These are phyloP conservation scores for Fusarium caatingaense DNA, from an alignment of 2,329 filamentous ascomycete species.

Conservation along the genomic window DNA sequence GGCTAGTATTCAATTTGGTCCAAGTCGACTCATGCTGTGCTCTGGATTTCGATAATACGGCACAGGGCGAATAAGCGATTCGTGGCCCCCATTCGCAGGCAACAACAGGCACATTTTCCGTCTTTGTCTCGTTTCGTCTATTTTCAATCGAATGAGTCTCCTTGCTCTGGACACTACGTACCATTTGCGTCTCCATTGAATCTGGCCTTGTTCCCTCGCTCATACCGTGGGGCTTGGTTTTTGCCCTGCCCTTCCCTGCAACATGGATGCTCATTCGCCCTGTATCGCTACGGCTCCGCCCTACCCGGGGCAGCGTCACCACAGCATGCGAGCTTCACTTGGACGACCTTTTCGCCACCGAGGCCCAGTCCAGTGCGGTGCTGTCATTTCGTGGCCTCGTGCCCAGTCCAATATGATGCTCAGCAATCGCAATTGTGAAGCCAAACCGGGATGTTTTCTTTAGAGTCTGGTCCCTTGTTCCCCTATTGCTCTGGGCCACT, in stretches of 20 bases:
- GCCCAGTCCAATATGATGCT: constrained; percentile 20
- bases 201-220: constrained; percentile 26
- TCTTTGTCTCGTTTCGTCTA: constrained; percentile 23
- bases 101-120: constrained; percentile 19
- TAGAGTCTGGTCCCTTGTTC: constrained; percentile 33
- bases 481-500: constrained; percentile 21
- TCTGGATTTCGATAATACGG: background rate
- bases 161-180: background rate
- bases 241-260: constrained; percentile 32
- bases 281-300: constrained; percentile 33
- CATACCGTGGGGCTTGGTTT: constrained; percentile 41
- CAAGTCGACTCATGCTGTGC: constrained; percentile 10
- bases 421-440: constrained; percentile 12
- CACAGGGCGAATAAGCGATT: constrained; percentile 18
- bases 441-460: constrained; percentile 24
- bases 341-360: constrained; percentile 35
- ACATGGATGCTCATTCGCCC: constrained; percentile 31
- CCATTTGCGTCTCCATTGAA: constrained; percentile 3
- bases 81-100: constrained; percentile 37
- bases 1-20: background rate
- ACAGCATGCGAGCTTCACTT: constrained; percentile 30
- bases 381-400: constrained; percentile 28
- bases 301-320: constrained; percentile 31
- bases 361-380: constrained; percentile 13
- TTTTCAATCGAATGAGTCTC: constrained; percentile 23